Evolutionary conservation across 768 basidiomycete species (phyloP).

Genomic region (Russula griseocarnosa): DNA sequence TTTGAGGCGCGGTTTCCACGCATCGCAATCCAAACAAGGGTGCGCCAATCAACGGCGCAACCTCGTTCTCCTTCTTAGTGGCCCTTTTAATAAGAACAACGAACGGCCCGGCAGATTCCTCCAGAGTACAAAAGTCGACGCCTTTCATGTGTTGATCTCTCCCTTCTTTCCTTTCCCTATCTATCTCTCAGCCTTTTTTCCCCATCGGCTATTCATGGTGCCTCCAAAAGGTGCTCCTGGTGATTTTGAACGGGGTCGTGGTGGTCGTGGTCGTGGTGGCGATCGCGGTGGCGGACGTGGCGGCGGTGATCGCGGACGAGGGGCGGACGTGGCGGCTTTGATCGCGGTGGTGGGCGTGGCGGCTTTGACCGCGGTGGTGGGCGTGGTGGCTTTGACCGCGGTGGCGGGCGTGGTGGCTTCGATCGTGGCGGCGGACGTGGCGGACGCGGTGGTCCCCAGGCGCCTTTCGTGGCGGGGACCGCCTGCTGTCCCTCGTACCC

Average conservation of each 20-base stretch:
- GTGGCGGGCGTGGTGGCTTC: neutral
- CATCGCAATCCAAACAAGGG: neutral
- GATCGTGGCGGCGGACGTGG: neutral
- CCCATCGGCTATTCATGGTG: neutral
- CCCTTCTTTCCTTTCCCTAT: neutral
- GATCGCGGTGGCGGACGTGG: neutral
- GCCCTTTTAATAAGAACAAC: neutral
- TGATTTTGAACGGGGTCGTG: slow-evolving; percentile 1
- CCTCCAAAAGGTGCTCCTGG: slow-evolving; percentile 13
- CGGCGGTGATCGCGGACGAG: neutral
- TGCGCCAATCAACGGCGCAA: neutral
- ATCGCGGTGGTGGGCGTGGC: neutral
- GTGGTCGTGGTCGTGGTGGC: neutral
- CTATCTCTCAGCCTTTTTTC: neutral
- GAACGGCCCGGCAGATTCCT: slow-evolving; percentile 1
- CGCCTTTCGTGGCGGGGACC: slow-evolving; percentile 31
- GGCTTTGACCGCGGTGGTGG: neutral
- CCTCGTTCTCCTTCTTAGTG: neutral
- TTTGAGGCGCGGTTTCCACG: neutral
- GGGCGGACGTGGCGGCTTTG: neutral
- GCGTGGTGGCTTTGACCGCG: neutral
- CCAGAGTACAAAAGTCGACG: neutral
- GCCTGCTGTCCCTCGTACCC: slow-evolving; percentile 15
- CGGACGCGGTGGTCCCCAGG: slow-evolving; percentile 18
- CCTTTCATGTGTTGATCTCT: neutral